Evolutionary conservation across 768 basidiomycete species (phyloP).

Genomic region (Suillus tomentosus): DNA sequence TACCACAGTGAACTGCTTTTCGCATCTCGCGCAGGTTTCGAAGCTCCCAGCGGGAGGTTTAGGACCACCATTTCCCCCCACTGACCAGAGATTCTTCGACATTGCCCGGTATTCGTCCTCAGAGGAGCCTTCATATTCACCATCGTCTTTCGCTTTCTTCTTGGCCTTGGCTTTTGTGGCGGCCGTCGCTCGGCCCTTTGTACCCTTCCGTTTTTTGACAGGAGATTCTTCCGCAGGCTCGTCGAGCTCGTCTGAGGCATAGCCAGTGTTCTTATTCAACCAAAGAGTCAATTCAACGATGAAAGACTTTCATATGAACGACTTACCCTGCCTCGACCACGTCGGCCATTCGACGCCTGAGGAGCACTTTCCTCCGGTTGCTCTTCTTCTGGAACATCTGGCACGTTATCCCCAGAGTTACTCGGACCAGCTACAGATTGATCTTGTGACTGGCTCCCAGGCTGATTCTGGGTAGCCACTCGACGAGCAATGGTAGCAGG

Average conservation of each 20-base stretch:
- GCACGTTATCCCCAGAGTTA: conserved; percentile 21
- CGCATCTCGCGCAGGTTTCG: conserved; percentile 78
- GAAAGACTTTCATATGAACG: conserved; percentile 16
- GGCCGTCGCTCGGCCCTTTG: conserved; percentile 42
- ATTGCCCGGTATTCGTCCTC: conserved; percentile 71
- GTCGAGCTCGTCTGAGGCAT: conserved; percentile 78
- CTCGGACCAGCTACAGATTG: conserved; percentile 51
- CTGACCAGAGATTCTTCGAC: conserved; percentile 49
- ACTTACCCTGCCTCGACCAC: conserved; percentile 19
- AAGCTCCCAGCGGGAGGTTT: conserved; percentile 81
- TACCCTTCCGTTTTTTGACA: conserved; percentile 57
- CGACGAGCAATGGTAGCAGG: conserved; percentile 42
- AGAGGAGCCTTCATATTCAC: conserved; percentile 53
- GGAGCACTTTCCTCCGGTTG: conserved; percentile 17
- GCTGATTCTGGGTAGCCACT: conserved; percentile 32
- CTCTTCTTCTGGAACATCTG: conserved; percentile 17
- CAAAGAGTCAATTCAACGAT: conserved; percentile 7
- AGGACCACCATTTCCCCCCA: conserved; percentile 30
- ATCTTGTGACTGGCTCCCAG: conserved; percentile 26
- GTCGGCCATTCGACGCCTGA: conserved; percentile 17
- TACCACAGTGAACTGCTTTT: conserved; percentile 87
- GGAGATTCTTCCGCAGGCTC: conserved; percentile 48
- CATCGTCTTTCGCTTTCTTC: conserved; percentile 43
- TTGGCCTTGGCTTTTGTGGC: conserved; percentile 43
- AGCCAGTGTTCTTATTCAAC: conserved; percentile 38